These are phyloP conservation scores for Lactuca sativa DNA, from an alignment of 129 eudicot species.

Conservation along the genomic window DNA sequence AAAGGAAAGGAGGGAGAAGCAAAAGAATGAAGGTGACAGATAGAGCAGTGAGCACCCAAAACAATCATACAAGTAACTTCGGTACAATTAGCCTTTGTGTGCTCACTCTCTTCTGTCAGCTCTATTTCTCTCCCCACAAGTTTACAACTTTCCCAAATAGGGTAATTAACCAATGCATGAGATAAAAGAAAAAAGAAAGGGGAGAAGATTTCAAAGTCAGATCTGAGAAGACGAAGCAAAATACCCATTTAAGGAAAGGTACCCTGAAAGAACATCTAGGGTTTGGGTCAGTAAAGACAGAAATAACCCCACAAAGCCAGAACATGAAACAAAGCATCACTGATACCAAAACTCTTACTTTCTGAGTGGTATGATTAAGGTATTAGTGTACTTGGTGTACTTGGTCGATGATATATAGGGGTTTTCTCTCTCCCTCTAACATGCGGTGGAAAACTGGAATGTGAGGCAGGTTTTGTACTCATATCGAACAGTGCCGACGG, in stretches of 20 bases:
- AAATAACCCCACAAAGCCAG: slow-evolving; percentile 1
- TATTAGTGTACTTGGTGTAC: slow-evolving; percentile 25
- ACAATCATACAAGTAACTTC: slow-evolving; percentile 25
- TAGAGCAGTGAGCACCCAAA: slow-evolving; percentile 58
- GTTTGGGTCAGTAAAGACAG: slow-evolving; percentile 20
- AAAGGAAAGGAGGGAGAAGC: neutral
- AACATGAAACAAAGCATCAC: slow-evolving; percentile 5
- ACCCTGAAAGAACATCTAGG: slow-evolving; percentile 22
- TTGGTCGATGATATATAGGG: slow-evolving; percentile 9
- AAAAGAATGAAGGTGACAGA: slow-evolving; percentile 41
- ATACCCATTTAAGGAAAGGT: slow-evolving; percentile 24
- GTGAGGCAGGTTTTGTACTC: neutral
- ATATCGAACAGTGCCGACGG: slow-evolving; percentile 27
- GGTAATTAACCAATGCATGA: neutral
- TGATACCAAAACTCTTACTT: neutral
- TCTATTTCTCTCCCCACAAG: slow-evolving; percentile 8
- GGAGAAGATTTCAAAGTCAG: slow-evolving; percentile 19
- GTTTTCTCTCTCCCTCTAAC: neutral
- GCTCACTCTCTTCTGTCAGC: slow-evolving; percentile 63
- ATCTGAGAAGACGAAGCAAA: slow-evolving; percentile 29
- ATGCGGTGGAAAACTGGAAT: slow-evolving; percentile 10
- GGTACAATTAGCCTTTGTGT: slow-evolving; percentile 43
- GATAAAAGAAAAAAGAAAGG: slow-evolving; percentile 1
- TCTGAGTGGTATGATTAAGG: slow-evolving; percentile 16
- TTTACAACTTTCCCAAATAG: slow-evolving; percentile 11